phyloP scores from a whole-genome alignment of 805 yeast species.

The Yamadazyma nakazawae region DNA sequence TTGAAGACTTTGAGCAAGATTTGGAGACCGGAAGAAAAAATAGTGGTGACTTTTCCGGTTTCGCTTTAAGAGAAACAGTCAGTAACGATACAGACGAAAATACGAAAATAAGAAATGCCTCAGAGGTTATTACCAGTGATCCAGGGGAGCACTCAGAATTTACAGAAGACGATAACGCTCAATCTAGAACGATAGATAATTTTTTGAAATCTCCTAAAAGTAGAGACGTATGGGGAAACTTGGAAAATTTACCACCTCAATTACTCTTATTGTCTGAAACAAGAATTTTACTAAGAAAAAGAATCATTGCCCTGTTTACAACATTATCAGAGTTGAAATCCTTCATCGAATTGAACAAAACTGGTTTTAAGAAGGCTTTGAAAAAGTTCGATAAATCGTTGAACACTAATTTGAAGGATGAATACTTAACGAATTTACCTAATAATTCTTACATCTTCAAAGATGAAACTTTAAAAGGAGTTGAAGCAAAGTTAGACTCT shows the following conservation, averaged over 20 bases:
- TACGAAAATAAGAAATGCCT: neutral
- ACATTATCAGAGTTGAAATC: slow-evolving; percentile 49
- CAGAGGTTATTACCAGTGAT: slow-evolving; percentile 19
- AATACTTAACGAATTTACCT: slow-evolving; percentile 46
- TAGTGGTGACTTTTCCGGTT: slow-evolving; percentile 6
- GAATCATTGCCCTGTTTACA: slow-evolving; percentile 43
- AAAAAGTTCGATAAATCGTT: slow-evolving; percentile 53
- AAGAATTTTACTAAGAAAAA: slow-evolving; percentile 45
- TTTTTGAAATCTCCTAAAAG: slow-evolving; percentile 36
- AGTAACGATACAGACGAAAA: slow-evolving; percentile 4
- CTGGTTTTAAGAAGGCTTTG: slow-evolving; percentile 52
- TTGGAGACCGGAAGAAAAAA: slow-evolving; percentile 9
- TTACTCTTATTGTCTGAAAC: slow-evolving; percentile 44
- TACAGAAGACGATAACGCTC: slow-evolving; percentile 30
- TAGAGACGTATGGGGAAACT: slow-evolving; percentile 27
- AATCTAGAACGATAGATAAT: slow-evolving; percentile 25
- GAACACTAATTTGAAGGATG: slow-evolving; percentile 40
- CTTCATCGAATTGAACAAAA: slow-evolving; percentile 48
- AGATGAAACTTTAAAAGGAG: slow-evolving; percentile 24
- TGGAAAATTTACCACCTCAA: slow-evolving; percentile 29
- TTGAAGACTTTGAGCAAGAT: slow-evolving; percentile 55
- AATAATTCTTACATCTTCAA: slow-evolving; percentile 38
- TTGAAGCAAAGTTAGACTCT: slow-evolving; percentile 31
- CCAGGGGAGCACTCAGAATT: slow-evolving; percentile 35
- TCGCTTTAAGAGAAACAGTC: slow-evolving; percentile 3